Conservation (phyloP, 306 rosid genomes). For the Chamaecrista fasciculata region DNA sequence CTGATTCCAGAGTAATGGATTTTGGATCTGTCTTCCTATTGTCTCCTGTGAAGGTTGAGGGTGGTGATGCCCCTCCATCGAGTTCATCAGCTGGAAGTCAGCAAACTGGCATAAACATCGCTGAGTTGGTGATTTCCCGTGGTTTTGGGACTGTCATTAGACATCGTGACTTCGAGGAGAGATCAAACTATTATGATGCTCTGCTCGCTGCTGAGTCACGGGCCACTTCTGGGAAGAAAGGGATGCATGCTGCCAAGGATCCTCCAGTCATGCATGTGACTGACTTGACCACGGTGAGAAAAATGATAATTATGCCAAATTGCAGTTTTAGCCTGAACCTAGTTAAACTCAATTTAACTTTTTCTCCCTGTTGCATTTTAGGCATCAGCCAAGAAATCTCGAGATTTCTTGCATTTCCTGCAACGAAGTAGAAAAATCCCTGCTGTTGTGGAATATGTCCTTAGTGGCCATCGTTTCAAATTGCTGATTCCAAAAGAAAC, state of each 20-base stretch:
- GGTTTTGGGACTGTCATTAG: slow-evolving; percentile 80
- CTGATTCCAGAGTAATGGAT: slow-evolving; percentile 77
- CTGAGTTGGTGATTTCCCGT: slow-evolving; percentile 63
- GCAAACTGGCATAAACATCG: slow-evolving; percentile 57
- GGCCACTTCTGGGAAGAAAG: slow-evolving; percentile 66
- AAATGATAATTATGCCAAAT: neutral
- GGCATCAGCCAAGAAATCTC: slow-evolving; percentile 79
- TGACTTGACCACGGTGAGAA: slow-evolving; percentile 65
- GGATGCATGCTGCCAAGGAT: slow-evolving; percentile 79
- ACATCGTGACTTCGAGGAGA: slow-evolving; percentile 89
- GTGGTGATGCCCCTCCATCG: slow-evolving; percentile 50
- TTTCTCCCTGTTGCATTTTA: slow-evolving; percentile 26
- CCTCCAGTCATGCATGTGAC: slow-evolving; percentile 81
- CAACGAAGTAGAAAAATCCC: slow-evolving; percentile 74
- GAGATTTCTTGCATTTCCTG: slow-evolving; percentile 76
- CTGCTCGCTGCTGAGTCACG: slow-evolving; percentile 84
- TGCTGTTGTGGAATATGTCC: slow-evolving; percentile 86
- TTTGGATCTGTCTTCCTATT: slow-evolving; percentile 71
- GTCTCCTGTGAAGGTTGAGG: slow-evolving; percentile 50
- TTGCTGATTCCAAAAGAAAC: slow-evolving; percentile 86
- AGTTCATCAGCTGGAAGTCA: slow-evolving; percentile 46
- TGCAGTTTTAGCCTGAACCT: neutral
- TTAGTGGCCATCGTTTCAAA: slow-evolving; percentile 87
- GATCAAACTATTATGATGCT: slow-evolving; percentile 79
- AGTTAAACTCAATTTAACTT: neutral